phyloP scores from a whole-genome alignment of 2,329 filamentous ascomycete genomes.

The Rhinocladiella mackenziei region DNA sequence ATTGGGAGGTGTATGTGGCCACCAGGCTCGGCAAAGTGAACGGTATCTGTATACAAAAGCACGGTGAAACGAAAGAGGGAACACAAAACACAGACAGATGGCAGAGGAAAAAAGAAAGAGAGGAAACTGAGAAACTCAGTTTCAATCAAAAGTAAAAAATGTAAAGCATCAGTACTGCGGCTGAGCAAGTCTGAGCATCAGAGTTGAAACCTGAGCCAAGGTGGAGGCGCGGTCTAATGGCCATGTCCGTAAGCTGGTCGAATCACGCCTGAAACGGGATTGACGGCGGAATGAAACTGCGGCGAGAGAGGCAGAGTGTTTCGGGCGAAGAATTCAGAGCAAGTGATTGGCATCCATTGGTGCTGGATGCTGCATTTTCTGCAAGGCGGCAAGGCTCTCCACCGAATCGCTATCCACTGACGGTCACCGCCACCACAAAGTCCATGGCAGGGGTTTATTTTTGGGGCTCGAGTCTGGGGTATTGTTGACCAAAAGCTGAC shows the following conservation, averaged over 20 bases:
- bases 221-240: no score
- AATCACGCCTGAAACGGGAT: conserved; percentile 9
- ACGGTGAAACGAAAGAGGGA: no score
- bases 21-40: neutral
- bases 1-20: neutral
- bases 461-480: neutral
- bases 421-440: neutral
- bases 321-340: neutral
- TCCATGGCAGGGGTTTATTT: no score
- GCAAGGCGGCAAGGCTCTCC: neutral
- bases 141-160: no score
- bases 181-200: no score
- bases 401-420: neutral
- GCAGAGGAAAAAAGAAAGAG: no score
- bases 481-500: no score
- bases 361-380: neutral
- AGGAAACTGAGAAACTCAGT: no score
- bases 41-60: no score
- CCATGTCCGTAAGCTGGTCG: conserved; percentile 1
- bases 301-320: neutral
- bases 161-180: no score
- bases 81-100: no score
- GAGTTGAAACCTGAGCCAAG: no score
- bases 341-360: neutral
- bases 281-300: neutral